phyloP scores from a whole-genome alignment of 164 flowering plant species.

The Magnolia changhungtana region DNA sequence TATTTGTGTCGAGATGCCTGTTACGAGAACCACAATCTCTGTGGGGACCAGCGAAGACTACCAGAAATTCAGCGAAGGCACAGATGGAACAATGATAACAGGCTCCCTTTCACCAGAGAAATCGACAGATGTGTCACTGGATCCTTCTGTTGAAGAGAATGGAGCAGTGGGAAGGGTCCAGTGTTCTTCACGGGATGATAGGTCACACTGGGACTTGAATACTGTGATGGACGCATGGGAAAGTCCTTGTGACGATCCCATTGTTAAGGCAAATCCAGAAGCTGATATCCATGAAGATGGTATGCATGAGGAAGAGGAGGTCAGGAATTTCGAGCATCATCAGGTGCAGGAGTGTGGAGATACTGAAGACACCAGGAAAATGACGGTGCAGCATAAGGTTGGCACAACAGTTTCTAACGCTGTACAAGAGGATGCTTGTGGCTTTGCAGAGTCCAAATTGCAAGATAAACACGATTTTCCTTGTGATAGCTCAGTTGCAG shows the following conservation, averaged over 20 bases:
- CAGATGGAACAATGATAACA: conserved; percentile 9
- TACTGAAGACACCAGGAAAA: conserved; percentile 3
- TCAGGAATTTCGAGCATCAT: conserved; percentile 1
- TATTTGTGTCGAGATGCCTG: neutral
- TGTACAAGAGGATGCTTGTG: neutral
- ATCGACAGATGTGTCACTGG: conserved; percentile 5
- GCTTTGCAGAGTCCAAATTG: conserved; percentile 6
- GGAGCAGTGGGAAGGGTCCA: conserved; percentile 11
- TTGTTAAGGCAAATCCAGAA: conserved; percentile 8
- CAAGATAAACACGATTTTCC: neutral
- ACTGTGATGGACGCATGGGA: conserved; percentile 65
- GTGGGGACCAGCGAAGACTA: neutral
- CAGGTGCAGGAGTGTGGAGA: conserved; percentile 16
- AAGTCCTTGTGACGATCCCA: conserved; percentile 32
- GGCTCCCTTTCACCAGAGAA: conserved; percentile 7
- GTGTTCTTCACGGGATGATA: conserved; percentile 31
- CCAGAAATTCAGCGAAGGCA: conserved; percentile 1
- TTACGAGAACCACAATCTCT: neutral
- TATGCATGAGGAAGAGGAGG: conserved; percentile 1
- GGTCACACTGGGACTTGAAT: conserved; percentile 70
- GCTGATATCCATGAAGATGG: conserved; percentile 1
- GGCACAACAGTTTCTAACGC: neutral
- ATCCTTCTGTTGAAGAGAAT: conserved; percentile 14
- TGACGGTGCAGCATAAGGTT: conserved; percentile 1
- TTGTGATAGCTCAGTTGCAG: neutral